These are phyloP conservation scores for Ophiocordyceps camponoti-leonardi DNA, from an alignment of 2,329 filamentous ascomycete genomes.

Conservation along the genomic window DNA sequence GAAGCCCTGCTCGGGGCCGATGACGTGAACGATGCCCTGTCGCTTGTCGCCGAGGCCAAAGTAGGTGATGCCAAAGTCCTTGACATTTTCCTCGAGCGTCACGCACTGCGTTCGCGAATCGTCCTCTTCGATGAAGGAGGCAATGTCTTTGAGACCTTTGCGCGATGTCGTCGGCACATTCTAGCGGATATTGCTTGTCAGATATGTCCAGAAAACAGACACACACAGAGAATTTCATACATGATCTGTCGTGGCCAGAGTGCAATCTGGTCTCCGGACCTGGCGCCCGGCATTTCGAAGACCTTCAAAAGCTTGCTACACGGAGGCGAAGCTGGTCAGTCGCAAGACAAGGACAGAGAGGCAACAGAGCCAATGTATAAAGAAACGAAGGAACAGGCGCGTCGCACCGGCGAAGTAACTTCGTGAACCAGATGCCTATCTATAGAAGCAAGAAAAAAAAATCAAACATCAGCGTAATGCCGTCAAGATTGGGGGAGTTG, in stretches of 20 bases:
- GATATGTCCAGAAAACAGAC: not conserved
- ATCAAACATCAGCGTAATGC: no score
- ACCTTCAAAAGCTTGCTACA: conserved; percentile 88
- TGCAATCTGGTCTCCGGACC: conserved; percentile 91
- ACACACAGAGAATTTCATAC: conserved; percentile 24
- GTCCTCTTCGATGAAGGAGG: conserved; percentile 83
- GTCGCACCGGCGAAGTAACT: conserved; percentile 80
- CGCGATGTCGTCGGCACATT: conserved; percentile 87
- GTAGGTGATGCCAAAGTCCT: conserved; percentile 90
- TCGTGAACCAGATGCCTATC: conserved; percentile 95
- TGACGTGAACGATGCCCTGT: conserved; percentile 96
- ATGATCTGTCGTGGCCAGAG: conserved; percentile 89
- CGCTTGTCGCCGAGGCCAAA: conserved; percentile 93
- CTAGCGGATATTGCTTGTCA: conserved; percentile 24
- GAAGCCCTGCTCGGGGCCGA: conserved; percentile 96
- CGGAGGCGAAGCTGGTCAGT: not conserved
- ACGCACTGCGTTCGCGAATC: conserved; percentile 89
- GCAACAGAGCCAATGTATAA: not conserved
- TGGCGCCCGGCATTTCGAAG: conserved; percentile 74
- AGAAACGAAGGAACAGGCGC: conserved; percentile 1
- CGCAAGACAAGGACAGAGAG: not conserved
- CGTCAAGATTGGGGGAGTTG: not conserved
- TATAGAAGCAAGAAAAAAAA: conserved; percentile 15
- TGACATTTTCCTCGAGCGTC: conserved; percentile 93
- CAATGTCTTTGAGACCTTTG: conserved; percentile 86